Evolutionary conservation across 495 filamentous ascomycete genomes (phyloP).

Genomic region (Schizothecium vesticola): DNA sequence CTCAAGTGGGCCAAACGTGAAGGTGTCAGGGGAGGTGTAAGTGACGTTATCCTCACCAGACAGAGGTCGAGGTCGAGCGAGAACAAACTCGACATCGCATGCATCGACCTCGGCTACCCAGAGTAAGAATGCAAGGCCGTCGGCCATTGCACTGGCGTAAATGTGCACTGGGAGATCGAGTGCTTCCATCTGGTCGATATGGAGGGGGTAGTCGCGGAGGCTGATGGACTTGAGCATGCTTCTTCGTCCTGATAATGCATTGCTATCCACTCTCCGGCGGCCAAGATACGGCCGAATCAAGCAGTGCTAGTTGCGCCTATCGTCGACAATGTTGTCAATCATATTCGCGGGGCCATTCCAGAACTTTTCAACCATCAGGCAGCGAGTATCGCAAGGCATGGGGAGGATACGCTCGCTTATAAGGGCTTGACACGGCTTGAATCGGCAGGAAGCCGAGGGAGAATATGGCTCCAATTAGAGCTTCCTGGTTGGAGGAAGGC

Average conservation of each 20-base stretch:
- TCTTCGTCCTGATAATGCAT: not conserved
- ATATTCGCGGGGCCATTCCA: constrained; percentile 29
- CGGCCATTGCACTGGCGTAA: constrained; percentile 36
- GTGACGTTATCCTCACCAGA: not conserved
- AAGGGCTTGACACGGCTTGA: constrained; percentile 35
- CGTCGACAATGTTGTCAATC: constrained; percentile 23
- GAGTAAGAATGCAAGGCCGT: constrained; percentile 42
- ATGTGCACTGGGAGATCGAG: constrained; percentile 25
- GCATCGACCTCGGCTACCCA: constrained; percentile 42
- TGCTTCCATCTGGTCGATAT: constrained; percentile 44
- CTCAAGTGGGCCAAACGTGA: constrained; percentile 17
- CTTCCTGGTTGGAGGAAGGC: not conserved
- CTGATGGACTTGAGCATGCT: constrained; percentile 25
- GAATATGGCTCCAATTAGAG: constrained; percentile 5
- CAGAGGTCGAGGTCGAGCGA: constrained; percentile 23
- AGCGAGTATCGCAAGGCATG: constrained; percentile 22
- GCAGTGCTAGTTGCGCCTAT: constrained; percentile 36
- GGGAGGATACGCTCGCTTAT: constrained; percentile 39
- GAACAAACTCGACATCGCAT: constrained; percentile 50
- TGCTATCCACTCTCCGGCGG: constrained; percentile 17
- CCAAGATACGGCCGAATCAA: constrained; percentile 45
- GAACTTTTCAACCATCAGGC: constrained; percentile 22
- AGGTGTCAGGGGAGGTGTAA: not conserved
- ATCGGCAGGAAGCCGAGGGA: constrained; percentile 13
- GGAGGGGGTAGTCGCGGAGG: constrained; percentile 45